A percentile compares a stretch with the other conserved stretches of the same genome.
phyloP scores from a whole-genome alignment of 2,329 filamentous ascomycete species.

The Exophiala sp. region DNA sequence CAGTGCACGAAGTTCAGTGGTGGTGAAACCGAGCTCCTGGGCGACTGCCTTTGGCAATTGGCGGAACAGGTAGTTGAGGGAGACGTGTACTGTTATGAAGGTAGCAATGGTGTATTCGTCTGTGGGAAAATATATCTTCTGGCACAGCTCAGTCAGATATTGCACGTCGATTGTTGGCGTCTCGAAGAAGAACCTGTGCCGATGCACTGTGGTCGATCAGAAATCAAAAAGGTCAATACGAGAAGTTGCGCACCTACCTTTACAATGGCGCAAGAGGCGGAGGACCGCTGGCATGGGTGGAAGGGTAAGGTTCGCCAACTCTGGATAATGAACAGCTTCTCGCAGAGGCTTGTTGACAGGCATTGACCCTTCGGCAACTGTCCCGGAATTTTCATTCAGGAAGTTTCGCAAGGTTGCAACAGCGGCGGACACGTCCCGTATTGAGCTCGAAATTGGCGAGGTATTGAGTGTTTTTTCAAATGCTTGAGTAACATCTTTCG shows the following conservation, averaged over 20 bases:
- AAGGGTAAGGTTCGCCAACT: conserved; percentile 9
- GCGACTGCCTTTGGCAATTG: conserved; percentile 11
- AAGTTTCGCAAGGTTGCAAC: conserved; percentile 14
- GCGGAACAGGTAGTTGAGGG: conserved; percentile 38
- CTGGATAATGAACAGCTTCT: conserved; percentile 10
- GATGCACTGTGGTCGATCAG: conserved; percentile 5
- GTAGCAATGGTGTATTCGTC: conserved; percentile 41
- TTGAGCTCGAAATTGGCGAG: not conserved
- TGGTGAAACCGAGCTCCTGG: conserved; percentile 22
- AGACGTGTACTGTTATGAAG: conserved; percentile 40
- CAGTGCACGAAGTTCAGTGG: conserved; percentile 33
- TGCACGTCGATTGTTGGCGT: conserved; percentile 30
- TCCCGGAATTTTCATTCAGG: conserved; percentile 3
- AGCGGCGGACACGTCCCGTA: conserved; percentile 9
- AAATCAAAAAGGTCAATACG: not conserved
- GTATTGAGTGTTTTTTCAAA: conserved; percentile 12
- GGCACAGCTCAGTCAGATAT: conserved; percentile 39
- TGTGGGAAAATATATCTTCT: conserved; percentile 42
- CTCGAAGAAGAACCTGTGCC: conserved; percentile 20
- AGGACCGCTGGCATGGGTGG: conserved; percentile 17
- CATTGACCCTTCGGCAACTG: not conserved
- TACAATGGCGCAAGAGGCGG: conserved; percentile 10
- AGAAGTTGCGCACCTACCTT: conserved; percentile 4
- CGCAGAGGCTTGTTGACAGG: conserved; percentile 1
- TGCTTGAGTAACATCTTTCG: conserved; percentile 37